A percentile compares a stretch with the other conserved stretches of the same genome.
These are phyloP conservation scores for Xerophyta viscosa DNA, from an alignment of 106 monocot species.

Conservation along the genomic window DNA sequence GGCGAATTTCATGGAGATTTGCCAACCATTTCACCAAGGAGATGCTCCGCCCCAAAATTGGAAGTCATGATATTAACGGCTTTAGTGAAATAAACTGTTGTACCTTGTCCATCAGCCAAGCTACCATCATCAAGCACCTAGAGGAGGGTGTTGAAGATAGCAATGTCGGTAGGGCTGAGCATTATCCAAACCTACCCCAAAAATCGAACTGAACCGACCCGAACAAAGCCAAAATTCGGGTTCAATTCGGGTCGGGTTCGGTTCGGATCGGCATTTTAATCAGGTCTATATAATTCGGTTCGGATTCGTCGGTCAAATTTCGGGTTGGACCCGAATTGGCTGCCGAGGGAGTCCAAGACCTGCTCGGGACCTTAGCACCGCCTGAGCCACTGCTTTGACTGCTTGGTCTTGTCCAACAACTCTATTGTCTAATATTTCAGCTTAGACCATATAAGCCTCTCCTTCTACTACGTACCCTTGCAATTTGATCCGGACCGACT, in stretches of 20 bases:
- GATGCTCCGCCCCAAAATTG: constrained; percentile 72
- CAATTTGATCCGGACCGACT: constrained; percentile 91
- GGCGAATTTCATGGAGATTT: constrained; percentile 34
- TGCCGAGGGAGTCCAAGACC: constrained; percentile 80
- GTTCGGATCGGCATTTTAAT: too few relatives aligned
- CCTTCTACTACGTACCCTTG: constrained; percentile 84
- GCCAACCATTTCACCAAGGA: constrained; percentile 39
- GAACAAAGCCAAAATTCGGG: too few relatives aligned
- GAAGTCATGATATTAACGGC: constrained; percentile 66
- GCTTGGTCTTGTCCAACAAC: constrained; percentile 84
- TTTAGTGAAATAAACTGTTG: constrained; percentile 65
- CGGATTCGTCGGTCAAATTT: too few relatives aligned
- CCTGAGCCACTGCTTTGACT: constrained; percentile 63
- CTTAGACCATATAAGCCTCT: constrained; percentile 63
- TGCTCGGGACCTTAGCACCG: constrained; percentile 71
- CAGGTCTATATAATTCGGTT: too few relatives aligned
- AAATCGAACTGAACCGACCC: too few relatives aligned
- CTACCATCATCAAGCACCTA: constrained; percentile 67
- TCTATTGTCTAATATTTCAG: constrained; percentile 63
- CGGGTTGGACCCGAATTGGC: too few relatives aligned
- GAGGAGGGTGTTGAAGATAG: constrained; percentile 55
- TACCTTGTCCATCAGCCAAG: constrained; percentile 59
- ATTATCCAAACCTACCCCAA: too few relatives aligned
- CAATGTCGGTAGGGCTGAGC: too few relatives aligned
- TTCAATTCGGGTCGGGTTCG: too few relatives aligned